Base-by-base conservation (phyloP, 108 stramenopile genomes). In the Stephanodiscus minutulus region DNA sequence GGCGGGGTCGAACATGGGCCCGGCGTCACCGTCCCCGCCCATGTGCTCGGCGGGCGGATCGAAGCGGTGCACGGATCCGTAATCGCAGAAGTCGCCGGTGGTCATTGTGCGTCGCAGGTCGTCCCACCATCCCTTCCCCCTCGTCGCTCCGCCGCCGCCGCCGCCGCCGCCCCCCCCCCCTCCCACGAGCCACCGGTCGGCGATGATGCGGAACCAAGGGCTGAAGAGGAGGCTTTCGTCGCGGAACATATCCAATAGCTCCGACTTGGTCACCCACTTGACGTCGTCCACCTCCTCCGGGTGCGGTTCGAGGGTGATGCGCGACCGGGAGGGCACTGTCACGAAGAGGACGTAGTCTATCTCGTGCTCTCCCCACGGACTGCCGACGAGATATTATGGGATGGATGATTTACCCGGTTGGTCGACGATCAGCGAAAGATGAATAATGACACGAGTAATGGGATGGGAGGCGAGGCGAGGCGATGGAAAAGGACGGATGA, bases 331-430 rank as follows among this genome's bases (percentile, higher is more conserved):
- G 20, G 81, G 76, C 28, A 96, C 78, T 11, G 74, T 76, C 53
- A 74, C 79, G 71, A 98, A 90, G 24, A 99, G 90, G 36, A 98
- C 91, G 75, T 98, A 98, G 78, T 99, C 99, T 64, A 99, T 97
- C 78, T 99, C 99, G 68, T 99, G 98, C 62, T 99, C 99, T 37
- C 99, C 98, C 99, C 99, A 99, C 1, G 92, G 93, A 56, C 87
- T 84, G 61, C 50, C 6, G 39, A 41, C 9, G 35, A 36, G 35
- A 36, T 36, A n/a, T n/a, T n/a, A n/a, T n/a, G n/a, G n/a, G n/a
- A n/a, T n/a, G n/a, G 31, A 33, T 33, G 31, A 33, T 33, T 33
- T 5, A n/a, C n/a, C n/a, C n/a, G n/a, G n/a, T n/a, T n/a, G n/a
- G n/a, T n/a, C n/a, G n/a, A n/a, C n/a, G n/a, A n/a, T n/a, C n/a